Percentiles rank a stretch among this genome's conserved stretches.
These are phyloP conservation scores for Mytilinidion resinicola DNA, from an alignment of 495 filamentous ascomycete species.

Conservation along the genomic window DNA sequence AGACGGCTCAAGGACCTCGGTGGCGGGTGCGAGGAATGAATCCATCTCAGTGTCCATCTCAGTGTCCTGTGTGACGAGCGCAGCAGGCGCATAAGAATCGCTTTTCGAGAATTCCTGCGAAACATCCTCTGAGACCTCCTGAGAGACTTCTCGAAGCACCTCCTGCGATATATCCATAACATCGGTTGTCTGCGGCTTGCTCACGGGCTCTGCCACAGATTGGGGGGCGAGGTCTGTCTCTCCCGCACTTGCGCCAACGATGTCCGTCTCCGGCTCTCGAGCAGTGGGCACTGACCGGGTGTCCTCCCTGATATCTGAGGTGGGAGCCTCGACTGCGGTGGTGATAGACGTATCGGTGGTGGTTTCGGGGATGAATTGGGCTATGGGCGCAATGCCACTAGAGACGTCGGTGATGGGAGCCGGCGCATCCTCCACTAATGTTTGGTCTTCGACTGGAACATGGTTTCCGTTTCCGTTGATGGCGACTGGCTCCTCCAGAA, in stretches of 20 bases:
- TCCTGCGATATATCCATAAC: slow-evolving; percentile 20
- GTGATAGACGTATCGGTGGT: slow-evolving; percentile 7
- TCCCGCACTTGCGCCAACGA: slow-evolving; percentile 8
- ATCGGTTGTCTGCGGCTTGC: neutral
- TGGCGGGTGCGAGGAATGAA: neutral
- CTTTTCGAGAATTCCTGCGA: neutral
- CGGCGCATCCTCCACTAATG: slow-evolving; percentile 3
- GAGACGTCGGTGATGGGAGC: slow-evolving; percentile 28
- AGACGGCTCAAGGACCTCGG: neutral
- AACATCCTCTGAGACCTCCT: neutral
- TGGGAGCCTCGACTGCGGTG: slow-evolving; percentile 14
- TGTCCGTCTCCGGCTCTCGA: neutral
- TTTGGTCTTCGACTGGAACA: neutral
- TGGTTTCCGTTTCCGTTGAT: slow-evolving; percentile 23
- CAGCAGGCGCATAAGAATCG: neutral
- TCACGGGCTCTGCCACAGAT: neutral
- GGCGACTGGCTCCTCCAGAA: slow-evolving; percentile 7
- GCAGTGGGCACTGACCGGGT: neutral
- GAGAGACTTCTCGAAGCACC: neutral
- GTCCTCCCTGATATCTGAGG: slow-evolving; percentile 18
- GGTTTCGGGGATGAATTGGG: slow-evolving; percentile 29
- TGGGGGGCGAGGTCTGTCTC: slow-evolving; percentile 2
- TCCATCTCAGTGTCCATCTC: neutral
- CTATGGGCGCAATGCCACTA: slow-evolving; percentile 28
- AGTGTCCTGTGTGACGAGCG: neutral